Conservation (phyloP, 768 basidiomycete species). For the Coprinellus aureogranulatus region DNA sequence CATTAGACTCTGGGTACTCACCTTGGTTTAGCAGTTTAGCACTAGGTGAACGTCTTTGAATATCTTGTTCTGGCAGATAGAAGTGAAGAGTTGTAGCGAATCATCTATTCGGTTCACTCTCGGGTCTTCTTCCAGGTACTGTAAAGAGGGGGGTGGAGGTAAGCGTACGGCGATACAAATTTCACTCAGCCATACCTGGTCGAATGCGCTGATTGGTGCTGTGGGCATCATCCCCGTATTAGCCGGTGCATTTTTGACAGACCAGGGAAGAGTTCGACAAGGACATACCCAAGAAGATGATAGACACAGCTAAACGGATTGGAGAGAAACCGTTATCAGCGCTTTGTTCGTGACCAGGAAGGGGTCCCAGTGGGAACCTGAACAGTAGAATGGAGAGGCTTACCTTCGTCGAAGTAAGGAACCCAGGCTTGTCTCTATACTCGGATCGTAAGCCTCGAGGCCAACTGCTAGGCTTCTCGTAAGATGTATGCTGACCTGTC, state of each 20-base stretch:
- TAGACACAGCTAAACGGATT: conserved; percentile 75
- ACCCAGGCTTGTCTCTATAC: conserved; percentile 74
- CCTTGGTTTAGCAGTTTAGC: no score
- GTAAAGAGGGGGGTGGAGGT: no score
- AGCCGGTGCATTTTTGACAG: neutral
- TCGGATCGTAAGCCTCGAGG: conserved; percentile 2
- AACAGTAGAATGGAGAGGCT: conserved; percentile 20
- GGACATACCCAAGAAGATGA: conserved; percentile 65
- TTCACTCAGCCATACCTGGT: no score
- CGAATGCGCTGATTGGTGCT: conserved; percentile 84
- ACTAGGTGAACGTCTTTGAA: conserved; percentile 67
- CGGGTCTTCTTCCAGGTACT: conserved; percentile 88
- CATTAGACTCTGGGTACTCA: no score
- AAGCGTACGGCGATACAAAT: no score
- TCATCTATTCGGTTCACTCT: conserved; percentile 84
- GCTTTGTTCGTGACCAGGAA: no score
- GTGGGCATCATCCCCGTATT: neutral
- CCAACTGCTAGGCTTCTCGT: neutral
- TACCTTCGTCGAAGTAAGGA: conserved; percentile 83
- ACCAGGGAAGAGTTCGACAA: neutral
- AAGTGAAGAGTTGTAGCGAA: conserved; percentile 82
- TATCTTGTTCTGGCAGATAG: conserved; percentile 79
- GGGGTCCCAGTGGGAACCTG: no score
- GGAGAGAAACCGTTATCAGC: conserved; percentile 7
- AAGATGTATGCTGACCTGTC: conserved; percentile 46